Base-by-base conservation (phyloP, 768 basidiomycete species). In the Suillus decipiens region DNA sequence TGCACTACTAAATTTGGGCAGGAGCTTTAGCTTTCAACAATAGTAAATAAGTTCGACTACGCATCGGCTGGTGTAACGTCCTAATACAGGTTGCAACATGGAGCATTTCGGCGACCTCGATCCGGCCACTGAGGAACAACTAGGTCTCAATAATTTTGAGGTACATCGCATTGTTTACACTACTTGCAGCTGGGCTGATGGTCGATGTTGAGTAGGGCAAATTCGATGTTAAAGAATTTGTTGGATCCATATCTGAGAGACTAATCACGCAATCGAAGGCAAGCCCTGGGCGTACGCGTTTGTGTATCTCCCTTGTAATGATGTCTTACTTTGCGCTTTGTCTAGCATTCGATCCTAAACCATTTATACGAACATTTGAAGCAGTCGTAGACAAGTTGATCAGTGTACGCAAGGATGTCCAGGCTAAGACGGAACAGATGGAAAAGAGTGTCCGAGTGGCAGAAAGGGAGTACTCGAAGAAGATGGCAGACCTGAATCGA, bases 391-490 rank as follows among this genome's bases (percentile, higher is more conserved):
- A 97, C 77, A 86, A 84, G 60, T 84, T 99, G 39, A 90, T 99
- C 64, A 82, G 87, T 1, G 83, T 97, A 17, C 85, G 96, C 50
- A 92, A 90, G 70, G 91, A 97, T 76, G 93, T 98, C 8, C 95
- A 98, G 66, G 79, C 86, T 28, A 90, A 90, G 76, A 96, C 94
- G 0, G 91, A 95, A 73, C 89, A 91, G 71, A 89, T 96, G 81
- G 96, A 99, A 79, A 92, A 92, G 79, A 89, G 87, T 67, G 96
- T 98, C 15, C 81, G 89, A 53, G 83, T 89, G 0, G 88, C 95
- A 2, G 96, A 99, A 76, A 78, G 95, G 65, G 95, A 97, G 68
- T 99, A 99, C 76, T 92, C 93, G 2, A 93, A 90, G 79, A 92
- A 93, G 75, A 92, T 99, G 85, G 80, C 83, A n/a, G 96, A 98